A percentile compares a stretch with the other conserved stretches of the same genome.
These are phyloP conservation scores for Tulasnella sp. DNA, from an alignment of 768 basidiomycete species.

Conservation along the genomic window DNA sequence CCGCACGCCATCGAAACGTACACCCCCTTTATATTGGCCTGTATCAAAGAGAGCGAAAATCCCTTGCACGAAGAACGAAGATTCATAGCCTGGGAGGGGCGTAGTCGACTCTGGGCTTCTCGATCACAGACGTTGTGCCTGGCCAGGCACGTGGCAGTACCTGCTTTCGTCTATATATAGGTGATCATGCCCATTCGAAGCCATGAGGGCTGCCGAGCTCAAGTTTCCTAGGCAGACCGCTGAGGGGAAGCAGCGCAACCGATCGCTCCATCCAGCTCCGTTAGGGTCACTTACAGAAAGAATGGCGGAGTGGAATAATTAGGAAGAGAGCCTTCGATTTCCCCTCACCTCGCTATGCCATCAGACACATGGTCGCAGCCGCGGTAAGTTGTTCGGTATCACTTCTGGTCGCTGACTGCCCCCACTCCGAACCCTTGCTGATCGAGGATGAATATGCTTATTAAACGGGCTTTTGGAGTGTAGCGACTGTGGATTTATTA, in stretches of 20 bases:
- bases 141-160: neutral
- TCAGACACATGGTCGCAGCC: slow-evolving; percentile 79
- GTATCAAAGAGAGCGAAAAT: neutral
- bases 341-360: slow-evolving; percentile 77
- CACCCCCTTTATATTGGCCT: neutral
- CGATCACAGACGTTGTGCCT: neutral
- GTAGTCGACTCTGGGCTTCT: neutral
- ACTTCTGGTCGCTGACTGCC: neutral
- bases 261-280: no score
- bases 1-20: neutral
- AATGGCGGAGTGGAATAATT: no score
- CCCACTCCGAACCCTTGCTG: slow-evolving; percentile 35
- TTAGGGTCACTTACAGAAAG: no score
- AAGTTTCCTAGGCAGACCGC: no score
- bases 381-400: slow-evolving; percentile 48
- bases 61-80: neutral
- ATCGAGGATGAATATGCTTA: slow-evolving; percentile 57
- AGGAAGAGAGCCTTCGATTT: slow-evolving; percentile 86
- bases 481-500: slow-evolving; percentile 90
- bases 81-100: neutral
- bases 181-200: no score
- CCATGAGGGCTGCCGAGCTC: no score
- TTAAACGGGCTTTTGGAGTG: neutral
- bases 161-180: neutral
- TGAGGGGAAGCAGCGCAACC: no score